phyloP scores from a whole-genome alignment of 306 rosid species.

The Quercus berberidifolia region DNA sequence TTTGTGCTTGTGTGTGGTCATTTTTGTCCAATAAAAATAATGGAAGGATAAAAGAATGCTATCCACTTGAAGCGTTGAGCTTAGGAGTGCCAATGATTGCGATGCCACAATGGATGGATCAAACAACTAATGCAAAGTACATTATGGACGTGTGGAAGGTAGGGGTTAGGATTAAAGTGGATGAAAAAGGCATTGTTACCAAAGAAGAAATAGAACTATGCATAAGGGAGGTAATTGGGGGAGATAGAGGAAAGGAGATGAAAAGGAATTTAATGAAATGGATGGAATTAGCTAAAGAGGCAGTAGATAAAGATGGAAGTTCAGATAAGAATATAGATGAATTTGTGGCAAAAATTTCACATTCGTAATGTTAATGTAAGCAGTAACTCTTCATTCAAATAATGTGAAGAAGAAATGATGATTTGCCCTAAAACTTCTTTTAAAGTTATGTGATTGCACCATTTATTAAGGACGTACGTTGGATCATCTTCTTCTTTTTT shows the following conservation, averaged over 20 bases:
- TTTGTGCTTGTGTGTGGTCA: too few species aligned
- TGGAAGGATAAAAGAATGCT: too few species aligned
- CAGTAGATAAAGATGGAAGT: slow-evolving; percentile 13
- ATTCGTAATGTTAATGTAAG: not conserved
- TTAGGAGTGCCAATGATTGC: slow-evolving; percentile 17
- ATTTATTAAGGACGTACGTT: too few species aligned
- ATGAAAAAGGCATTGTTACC: slow-evolving; percentile 1
- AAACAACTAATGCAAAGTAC: slow-evolving; percentile 14
- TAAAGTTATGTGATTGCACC: too few species aligned
- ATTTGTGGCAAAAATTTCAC: not conserved
- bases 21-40: too few species aligned
- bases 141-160: slow-evolving; percentile 14
- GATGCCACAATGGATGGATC: slow-evolving; percentile 20
- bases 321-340: slow-evolving; percentile 12
- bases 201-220: slow-evolving; percentile 8
- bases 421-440: not conserved
- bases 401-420: not conserved
- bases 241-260: slow-evolving; percentile 11
- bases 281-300: slow-evolving; percentile 12
- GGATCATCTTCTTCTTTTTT: too few species aligned
- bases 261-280: not conserved
- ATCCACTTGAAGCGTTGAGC: slow-evolving; percentile 4
- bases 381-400: not conserved
- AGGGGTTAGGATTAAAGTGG: not conserved
- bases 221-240: slow-evolving; percentile 14